Percentiles rank a stretch among this genome's conserved stretches.
These are phyloP conservation scores for Marchantia polymorpha DNA, from an alignment of 225 moss, liverwort and hornwort genomes.

Conservation along the genomic window DNA sequence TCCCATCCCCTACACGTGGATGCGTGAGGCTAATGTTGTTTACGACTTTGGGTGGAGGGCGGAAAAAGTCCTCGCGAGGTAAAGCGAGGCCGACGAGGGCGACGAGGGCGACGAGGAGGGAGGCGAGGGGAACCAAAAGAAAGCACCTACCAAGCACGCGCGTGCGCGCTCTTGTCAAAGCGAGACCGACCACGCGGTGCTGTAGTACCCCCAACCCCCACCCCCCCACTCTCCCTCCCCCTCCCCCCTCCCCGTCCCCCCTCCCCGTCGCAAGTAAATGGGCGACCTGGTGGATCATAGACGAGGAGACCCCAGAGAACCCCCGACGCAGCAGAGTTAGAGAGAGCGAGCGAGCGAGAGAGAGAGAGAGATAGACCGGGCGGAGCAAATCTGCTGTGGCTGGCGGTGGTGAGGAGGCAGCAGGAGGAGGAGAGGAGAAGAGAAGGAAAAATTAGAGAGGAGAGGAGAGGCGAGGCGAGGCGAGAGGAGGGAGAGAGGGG, in stretches of 20 bases:
- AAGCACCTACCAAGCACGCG: conserved; percentile 5
- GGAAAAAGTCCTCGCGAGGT: not conserved
- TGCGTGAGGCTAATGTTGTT: not conserved
- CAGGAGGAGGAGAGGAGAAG: not conserved
- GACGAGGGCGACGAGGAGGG: too few relatives aligned
- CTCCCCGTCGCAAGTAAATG: not conserved
- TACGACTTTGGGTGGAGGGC: not conserved
- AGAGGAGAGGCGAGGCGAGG: not conserved
- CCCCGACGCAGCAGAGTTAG: not conserved
- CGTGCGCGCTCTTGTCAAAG: conserved; percentile 1
- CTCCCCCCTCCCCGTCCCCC: too few relatives aligned
- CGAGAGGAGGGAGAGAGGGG: not conserved
- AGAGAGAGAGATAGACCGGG: not conserved
- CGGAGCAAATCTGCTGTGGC: not conserved
- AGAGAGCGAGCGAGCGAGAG: not conserved
- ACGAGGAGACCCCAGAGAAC: not conserved
- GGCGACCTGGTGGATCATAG: not conserved
- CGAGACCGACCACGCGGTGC: conserved; percentile 9
- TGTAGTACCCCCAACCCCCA: too few relatives aligned
- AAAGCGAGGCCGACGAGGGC: not conserved
- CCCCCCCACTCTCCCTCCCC: too few relatives aligned
- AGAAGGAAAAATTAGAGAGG: not conserved
- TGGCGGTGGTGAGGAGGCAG: not conserved
- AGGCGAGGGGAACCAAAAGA: too few relatives aligned
- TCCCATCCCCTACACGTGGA: not conserved